Base-by-base conservation (phyloP, 441 rosid genomes). In the Euphorbia schlechtendalii region DNA sequence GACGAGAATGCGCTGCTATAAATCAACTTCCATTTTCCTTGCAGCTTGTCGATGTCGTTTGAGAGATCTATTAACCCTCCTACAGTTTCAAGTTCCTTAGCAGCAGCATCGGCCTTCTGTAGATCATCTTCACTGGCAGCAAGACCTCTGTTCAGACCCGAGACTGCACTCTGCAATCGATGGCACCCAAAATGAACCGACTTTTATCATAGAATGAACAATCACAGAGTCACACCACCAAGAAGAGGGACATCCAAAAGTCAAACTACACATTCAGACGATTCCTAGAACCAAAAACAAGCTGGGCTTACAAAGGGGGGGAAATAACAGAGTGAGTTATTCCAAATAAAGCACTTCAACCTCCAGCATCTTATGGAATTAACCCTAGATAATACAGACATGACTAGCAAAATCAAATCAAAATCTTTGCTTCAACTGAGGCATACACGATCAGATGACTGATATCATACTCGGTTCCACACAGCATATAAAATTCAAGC, bases 1-100 rank as follows among this genome's bases (percentile, higher is more conserved):
- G 94, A 84, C 0, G 96, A 90, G 81, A 92, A 92, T 15, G 96
- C 98, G 25, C 97, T 92, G 77, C 97, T 90, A 69, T 85, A 92
- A 57, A 88, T 65, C 11, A 92, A 78, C 73, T 82, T 93, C 98
- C 97, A 92, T 56, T 78, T 85, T 41, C 98, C 98, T 83, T 90
- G 97, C 10, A 93, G 78, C 49, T 74, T 84, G 41, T 85, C 94
- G 1, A 92, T 73, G 77, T 74, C 74, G 20, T 56, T 56, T 0
- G 84, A 73, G 57, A 88, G 78, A 74, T 90, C 94, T 43, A 90
- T 90, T 0, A 64, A 74, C 68, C 92, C 89, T 73, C 85, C 88
- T 17, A 62, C 89, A 5, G 71, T 64, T 80, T 92, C 97, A 21
- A 90, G 80, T 60, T 82, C 85, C 71, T 90, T 92, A 27, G 94